Evolutionary conservation across 2,329 filamentous ascomycete genomes (phyloP).

Genomic region (Didymella exigua): DNA sequence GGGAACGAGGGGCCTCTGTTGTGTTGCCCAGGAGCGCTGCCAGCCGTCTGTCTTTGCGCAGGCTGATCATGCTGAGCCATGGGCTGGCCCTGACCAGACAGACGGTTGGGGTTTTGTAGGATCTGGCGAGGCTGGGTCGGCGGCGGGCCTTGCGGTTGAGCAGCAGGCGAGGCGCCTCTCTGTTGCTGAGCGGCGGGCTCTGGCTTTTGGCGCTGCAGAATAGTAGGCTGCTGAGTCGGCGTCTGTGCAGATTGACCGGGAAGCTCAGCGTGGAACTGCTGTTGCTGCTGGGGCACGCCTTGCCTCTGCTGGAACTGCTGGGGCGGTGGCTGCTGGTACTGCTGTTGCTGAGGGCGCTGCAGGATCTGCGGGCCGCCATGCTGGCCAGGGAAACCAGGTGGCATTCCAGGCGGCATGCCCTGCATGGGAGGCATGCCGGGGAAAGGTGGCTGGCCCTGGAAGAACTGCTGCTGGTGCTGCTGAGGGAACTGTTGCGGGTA

Average conservation of each 20-base stretch:
- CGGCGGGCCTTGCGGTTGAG: slow-evolving; percentile 50
- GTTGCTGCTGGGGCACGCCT: slow-evolving; percentile 40
- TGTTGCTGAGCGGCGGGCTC: slow-evolving; percentile 33
- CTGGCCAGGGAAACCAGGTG: slow-evolving; percentile 48
- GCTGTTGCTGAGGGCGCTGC: slow-evolving; percentile 54
- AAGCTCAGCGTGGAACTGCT: slow-evolving; percentile 53
- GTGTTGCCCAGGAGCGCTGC: slow-evolving; percentile 41
- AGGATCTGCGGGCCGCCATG: slow-evolving; percentile 55
- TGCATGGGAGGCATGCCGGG: slow-evolving; percentile 44
- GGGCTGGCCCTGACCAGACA: slow-evolving; percentile 53
- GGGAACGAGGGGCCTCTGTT: slow-evolving; percentile 57
- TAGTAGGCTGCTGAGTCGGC: slow-evolving; percentile 41
- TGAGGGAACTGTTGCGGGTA: slow-evolving; percentile 23
- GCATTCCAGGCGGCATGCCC: slow-evolving; percentile 10
- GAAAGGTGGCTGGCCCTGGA: slow-evolving; percentile 38
- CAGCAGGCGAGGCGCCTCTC: slow-evolving; percentile 35
- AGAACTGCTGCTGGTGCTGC: slow-evolving; percentile 29
- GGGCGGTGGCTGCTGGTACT: slow-evolving; percentile 46
- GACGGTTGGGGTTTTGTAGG: slow-evolving; percentile 76
- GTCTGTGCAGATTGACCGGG: slow-evolving; percentile 45
- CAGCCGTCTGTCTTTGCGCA: slow-evolving; percentile 32
- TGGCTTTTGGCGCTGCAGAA: slow-evolving; percentile 45
- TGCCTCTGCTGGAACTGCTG: slow-evolving; percentile 41
- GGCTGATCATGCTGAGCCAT: slow-evolving; percentile 37
- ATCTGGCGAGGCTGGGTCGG: slow-evolving; percentile 69